A percentile compares a stretch with the other conserved stretches of the same genome.
Conservation (phyloP, 345 rosid genomes). For the Eutrema yunnanense region DNA sequence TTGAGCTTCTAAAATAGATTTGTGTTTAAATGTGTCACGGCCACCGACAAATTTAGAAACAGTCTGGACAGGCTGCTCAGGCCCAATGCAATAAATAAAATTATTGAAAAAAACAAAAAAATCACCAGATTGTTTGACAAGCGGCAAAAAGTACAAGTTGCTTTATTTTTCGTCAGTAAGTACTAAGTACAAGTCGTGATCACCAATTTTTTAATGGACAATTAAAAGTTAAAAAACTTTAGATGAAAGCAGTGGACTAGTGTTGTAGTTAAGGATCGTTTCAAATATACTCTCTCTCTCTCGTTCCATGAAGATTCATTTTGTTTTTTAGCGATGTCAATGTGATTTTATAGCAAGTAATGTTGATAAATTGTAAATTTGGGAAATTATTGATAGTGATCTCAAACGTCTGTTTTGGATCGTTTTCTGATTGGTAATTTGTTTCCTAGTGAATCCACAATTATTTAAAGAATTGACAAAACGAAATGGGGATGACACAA, state of each 20-base stretch:
- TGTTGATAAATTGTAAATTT: too few species aligned
- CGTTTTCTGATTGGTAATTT: too few species aligned
- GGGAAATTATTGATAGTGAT: too few species aligned
- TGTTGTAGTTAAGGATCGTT: too few species aligned
- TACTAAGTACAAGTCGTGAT: neutral
- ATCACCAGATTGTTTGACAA: neutral
- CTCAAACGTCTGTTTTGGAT: neutral
- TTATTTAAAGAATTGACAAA: neutral
- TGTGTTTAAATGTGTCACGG: neutral
- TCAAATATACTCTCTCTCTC: too few species aligned
- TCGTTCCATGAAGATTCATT: too few species aligned
- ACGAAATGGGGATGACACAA: neutral
- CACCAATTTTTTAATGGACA: neutral
- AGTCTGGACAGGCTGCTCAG: neutral
- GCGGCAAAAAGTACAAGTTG: slow-evolving; percentile 2
- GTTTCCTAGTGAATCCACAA: too few species aligned
- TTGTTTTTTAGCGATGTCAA: too few species aligned
- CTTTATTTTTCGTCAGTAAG: neutral
- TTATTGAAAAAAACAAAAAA: neutral
- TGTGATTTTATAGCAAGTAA: too few species aligned
- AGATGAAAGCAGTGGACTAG: neutral
- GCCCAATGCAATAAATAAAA: neutral
- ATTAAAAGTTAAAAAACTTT: neutral
- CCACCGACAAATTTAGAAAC: slow-evolving; percentile 14
- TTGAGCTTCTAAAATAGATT: neutral